Evolutionary conservation across 805 yeast genomes (phyloP), one percentile per base, ranked within the genome.

Genomic region (Wickerhamiella alocasiicola): DNA sequence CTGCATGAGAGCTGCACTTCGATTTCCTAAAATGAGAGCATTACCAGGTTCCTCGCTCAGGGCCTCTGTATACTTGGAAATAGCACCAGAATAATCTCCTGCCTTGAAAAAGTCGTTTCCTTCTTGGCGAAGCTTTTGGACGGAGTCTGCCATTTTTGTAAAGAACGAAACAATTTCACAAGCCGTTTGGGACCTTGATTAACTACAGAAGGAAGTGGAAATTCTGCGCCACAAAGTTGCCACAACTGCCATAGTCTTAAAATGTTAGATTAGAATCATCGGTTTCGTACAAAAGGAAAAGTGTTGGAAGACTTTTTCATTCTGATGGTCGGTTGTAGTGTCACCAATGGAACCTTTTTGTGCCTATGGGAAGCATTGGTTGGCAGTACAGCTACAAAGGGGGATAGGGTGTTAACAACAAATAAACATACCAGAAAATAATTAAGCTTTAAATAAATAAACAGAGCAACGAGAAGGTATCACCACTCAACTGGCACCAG

Each of bases 1-100:
- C 39, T 62, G 65, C 56, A 60, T 53, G 33, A 49, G 47, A 2
- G 69, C 67, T 53, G 64, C 62, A 11, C 58, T 45, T 25, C 69
- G 48, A 50, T 64, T 64, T 9, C 66, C 65, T 28, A 54, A 55
- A 41, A 59, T 56, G 7, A 55, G 51, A 2, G 65, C 54, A 40
- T 55, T 57, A 23, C 43, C 43, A n/a, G 64, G 62, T 35, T 56
- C 66, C n/a, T 48, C 42, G 25, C 50, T 51, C 9, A 65, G 43
- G 11, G 68, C 69, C 46, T 52, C 52, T 3, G 62, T 31, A 47
- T 62, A 61, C 24, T 47, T 46, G 7, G 46, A 50, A 6, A 52
- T 46, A 7, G 66, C 65, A 5, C 41, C 53, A 6, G 30, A 26
- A 42, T 57, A 64, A 44, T 57, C 45, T 36, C 61, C 62, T 16